Conservation (phyloP, 768 basidiomycete species). For the Exidia glandulosa region DNA sequence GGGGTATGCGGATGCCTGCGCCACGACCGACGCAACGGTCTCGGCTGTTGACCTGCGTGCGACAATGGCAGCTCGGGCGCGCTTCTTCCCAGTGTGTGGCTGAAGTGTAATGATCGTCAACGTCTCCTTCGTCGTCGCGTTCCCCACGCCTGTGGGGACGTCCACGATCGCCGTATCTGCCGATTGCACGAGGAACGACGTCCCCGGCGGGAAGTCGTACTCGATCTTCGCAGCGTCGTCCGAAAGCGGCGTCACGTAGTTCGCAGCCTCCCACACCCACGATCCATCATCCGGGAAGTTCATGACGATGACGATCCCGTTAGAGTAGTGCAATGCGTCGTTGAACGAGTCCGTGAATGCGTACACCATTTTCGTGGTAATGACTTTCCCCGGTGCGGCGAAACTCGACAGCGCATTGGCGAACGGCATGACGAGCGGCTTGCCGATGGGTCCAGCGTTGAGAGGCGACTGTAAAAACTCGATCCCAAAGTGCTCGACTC, state of each 20-base stretch:
- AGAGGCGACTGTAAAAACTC: background rate
- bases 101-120: no score
- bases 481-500: conserved; percentile 2
- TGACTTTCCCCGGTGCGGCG: background rate
- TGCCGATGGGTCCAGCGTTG: background rate
- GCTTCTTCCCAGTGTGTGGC: no score
- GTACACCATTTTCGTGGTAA: conserved; percentile 9
- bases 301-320: conserved; percentile 7
- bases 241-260: background rate
- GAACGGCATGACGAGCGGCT: background rate
- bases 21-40: no score
- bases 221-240: background rate
- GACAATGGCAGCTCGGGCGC: no score
- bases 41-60: no score
- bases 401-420: background rate
- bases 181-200: background rate
- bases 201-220: background rate
- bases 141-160: no score
- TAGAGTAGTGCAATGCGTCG: conserved; percentile 7
- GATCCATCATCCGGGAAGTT: background rate
- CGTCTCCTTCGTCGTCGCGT: no score
- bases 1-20: no score
- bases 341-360: conserved; percentile 6
- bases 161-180: no score
- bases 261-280: background rate